Evolutionary conservation across 2,329 filamentous ascomycete species (phyloP).

Genomic region (Calonectria hongkongensis): DNA sequence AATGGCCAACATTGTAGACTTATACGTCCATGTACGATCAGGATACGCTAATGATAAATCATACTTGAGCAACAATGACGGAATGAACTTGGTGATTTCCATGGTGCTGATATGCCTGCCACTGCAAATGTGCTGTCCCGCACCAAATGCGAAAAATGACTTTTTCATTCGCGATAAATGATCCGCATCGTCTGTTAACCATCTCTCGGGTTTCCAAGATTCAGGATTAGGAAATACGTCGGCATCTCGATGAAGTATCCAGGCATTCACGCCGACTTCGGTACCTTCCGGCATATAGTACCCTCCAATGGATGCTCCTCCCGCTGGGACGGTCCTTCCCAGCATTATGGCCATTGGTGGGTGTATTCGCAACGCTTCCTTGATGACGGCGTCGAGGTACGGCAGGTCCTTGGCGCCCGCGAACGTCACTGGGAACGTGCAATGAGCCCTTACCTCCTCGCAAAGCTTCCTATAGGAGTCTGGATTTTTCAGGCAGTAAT

Average conservation of each 20-base stretch:
- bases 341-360: conserved; percentile 21
- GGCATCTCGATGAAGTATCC: conserved; percentile 12
- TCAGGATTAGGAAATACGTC: conserved; percentile 12
- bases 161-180: conserved; percentile 13
- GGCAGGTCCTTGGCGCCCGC: not conserved
- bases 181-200: not conserved
- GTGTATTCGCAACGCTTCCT: conserved; percentile 34
- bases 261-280: conserved; percentile 20
- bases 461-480: not conserved
- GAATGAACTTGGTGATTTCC: conserved; percentile 26
- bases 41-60: conserved; percentile 4
- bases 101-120: conserved; percentile 16
- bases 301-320: conserved; percentile 12
- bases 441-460: not conserved
- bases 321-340: not conserved
- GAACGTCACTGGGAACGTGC: not conserved
- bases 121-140: conserved; percentile 8
- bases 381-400: conserved; percentile 28
- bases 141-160: conserved; percentile 9
- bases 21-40: conserved; percentile 12
- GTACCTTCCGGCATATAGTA: conserved; percentile 21
- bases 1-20: conserved; percentile 6
- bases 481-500: conserved; percentile 10
- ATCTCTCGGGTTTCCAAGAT: conserved; percentile 11
- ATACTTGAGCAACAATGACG: conserved; percentile 6